A percentile compares a stretch with the other conserved stretches of the same genome.
Evolutionary conservation across 2,329 filamentous ascomycete species (phyloP).

Genomic region (Bertia moriformis): DNA sequence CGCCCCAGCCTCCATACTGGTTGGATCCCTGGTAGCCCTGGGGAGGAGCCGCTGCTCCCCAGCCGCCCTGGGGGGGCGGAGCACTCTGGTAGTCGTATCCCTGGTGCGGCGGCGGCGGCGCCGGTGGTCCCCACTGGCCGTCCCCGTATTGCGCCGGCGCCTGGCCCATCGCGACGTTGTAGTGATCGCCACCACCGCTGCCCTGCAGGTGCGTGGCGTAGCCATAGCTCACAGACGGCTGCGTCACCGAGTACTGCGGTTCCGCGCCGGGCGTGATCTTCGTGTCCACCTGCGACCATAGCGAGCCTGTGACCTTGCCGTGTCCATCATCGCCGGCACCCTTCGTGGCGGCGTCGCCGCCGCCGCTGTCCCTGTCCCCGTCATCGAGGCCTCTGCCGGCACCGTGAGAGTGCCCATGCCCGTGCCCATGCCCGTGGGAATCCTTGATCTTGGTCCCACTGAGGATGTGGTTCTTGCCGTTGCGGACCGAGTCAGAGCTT

Average conservation of each 20-base stretch:
- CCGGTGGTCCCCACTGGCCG: too few relatives aligned
- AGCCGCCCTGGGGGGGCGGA: not conserved
- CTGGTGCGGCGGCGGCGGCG: too few relatives aligned
- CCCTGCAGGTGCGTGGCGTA: too few relatives aligned
- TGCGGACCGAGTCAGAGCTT: slow-evolving; percentile 67
- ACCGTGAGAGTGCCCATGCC: slow-evolving; percentile 12
- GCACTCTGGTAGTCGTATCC: not conserved
- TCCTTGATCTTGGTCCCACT: slow-evolving; percentile 15
- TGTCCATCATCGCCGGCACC: slow-evolving; percentile 27
- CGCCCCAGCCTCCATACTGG: too few relatives aligned
- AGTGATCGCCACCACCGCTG: not conserved
- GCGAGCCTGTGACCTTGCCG: slow-evolving; percentile 14
- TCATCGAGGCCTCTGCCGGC: slow-evolving; percentile 9
- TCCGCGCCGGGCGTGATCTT: not conserved
- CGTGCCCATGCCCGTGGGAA: slow-evolving; percentile 12
- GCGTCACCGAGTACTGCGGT: not conserved
- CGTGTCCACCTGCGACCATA: slow-evolving; percentile 15
- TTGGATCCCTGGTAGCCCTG: not conserved
- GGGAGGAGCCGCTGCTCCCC: not conserved
- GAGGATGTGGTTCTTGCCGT: slow-evolving; percentile 65
- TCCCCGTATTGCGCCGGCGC: not conserved
- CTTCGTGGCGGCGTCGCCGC: too few relatives aligned
- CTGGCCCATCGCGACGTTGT: not conserved
- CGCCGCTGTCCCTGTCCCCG: slow-evolving; percentile 12
- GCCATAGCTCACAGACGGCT: too few relatives aligned